Base-by-base conservation (phyloP, 441 rosid species). In the Populus hybrid region DNA sequence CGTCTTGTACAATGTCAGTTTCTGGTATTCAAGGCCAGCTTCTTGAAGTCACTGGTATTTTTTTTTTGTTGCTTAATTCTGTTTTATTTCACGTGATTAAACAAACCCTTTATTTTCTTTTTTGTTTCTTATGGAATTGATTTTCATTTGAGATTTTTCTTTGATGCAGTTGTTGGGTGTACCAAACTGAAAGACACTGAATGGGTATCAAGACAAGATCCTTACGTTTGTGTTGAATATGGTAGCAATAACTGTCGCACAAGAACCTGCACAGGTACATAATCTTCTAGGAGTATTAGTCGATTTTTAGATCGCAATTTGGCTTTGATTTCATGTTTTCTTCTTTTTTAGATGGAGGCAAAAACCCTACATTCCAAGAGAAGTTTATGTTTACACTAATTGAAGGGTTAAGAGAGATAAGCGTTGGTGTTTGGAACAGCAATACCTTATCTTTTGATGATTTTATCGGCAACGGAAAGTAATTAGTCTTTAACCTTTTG, bases 131-230 rank as follows among this genome's bases (percentile, higher is more conserved):
- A 46, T 76, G 70, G 42, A 6, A 24, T 24, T 10, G 35, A 5
- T 74, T 59, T 21, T 34, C 21, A 18, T 2, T 23, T 63, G 21
- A 18, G 1, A 0, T 70, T 68, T 69, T 34, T 10, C 42, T 76
- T 79, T 75, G 35, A 21, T 78, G 75, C 87, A 96, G 98, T 96
- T 80, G 92, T 93, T 77, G 94, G 92, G 8, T 93, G 98, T 66
- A 88, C 76, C 30, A 93, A 88, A 86, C 82, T 96, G 89, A 94
- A 88, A 79, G 97, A 96, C 72, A 96, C 98, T 0, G 99, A 95
- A 83, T 94, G 98, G 98, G 79, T 96, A 75, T 89, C 94, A 8
- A 87, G 94, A 75, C 99, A 93, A 82, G 98, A 96, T 86, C 98
- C 98, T 1, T 96, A 90, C 76, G 97, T 89, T 71, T 87, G 88